Base-by-base conservation (phyloP, 2,329 filamentous ascomycete genomes). In the Phialophora chinensis region DNA sequence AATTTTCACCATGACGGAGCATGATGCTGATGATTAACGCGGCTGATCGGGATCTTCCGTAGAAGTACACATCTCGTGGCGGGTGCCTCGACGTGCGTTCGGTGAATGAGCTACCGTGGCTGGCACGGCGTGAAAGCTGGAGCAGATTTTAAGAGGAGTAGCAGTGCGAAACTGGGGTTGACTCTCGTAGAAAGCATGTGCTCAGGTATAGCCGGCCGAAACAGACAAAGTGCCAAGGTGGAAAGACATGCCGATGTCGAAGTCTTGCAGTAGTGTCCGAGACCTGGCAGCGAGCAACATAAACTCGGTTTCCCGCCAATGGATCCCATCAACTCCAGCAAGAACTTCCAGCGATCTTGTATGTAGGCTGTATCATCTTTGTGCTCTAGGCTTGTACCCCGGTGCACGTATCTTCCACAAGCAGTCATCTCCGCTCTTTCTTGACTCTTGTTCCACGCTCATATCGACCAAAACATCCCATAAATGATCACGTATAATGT, bases 21-120 rank as follows among this genome's bases (percentile, higher is more conserved):
- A 78, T 80, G 78, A 80, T 81, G 82, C 83, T 85, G 86, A 85
- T 84, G 84, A 88, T 85, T 90, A 78, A 90, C 86, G 82, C 85
- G 86, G 84, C 83, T 86, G 87, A 85, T 86, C 86, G 76, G 79
- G 83, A 84, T 81, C 77, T 73, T 78, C 75, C 62, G 57, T 42
- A 61, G 77, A 80, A 82, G 84, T 80, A 76, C 77, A 81, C 79
- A 80, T 82, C 80, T 54, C 66, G 66, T 83, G 83, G 84, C 79
- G 77, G 77, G 65, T 84, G 80, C 83, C 83, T 77, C 79, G 83
- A 83, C 80, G 81, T 77, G 78, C 82, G 82, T 82, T 79, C 78
- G 76, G 75, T 78, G 75, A 79, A 77, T 76, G 74, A 77, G 75
- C 75, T 75, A 74, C 69, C 63, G 63, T 67, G 29, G 60, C 27